These are phyloP conservation scores for Dunaliella primolecta DNA, from an alignment of 139 green algal genomes.

Conservation along the genomic window DNA sequence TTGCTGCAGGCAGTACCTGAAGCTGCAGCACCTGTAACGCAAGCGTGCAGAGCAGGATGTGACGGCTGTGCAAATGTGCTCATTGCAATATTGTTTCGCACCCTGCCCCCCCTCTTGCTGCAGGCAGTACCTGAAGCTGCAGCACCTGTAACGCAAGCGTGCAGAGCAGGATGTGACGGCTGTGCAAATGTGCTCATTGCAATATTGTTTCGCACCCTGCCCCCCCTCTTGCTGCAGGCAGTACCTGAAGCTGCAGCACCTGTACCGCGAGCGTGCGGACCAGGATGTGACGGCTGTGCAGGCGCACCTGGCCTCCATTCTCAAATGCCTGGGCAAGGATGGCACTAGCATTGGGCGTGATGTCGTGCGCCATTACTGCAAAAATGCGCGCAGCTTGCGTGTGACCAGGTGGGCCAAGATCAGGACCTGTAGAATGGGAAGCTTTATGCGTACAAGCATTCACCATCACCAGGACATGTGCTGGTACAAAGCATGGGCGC, in stretches of 20 bases:
- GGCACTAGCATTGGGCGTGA: slow-evolving; percentile 40
- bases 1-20: slow-evolving; percentile 72
- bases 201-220: too few relatives aligned
- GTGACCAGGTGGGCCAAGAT: slow-evolving; percentile 53
- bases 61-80: slow-evolving; percentile 59
- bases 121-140: slow-evolving; percentile 78
- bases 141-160: slow-evolving; percentile 78
- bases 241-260: slow-evolving; percentile 80
- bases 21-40: slow-evolving; percentile 83
- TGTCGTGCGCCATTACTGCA: slow-evolving; percentile 72
- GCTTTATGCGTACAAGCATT: too few relatives aligned
- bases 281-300: slow-evolving; percentile 67
- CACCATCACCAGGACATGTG: too few relatives aligned
- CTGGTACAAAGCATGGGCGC: too few relatives aligned
- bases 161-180: slow-evolving; percentile 68
- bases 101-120: too few relatives aligned
- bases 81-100: too few relatives aligned
- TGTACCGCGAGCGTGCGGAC: slow-evolving; percentile 82
- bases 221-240: too few relatives aligned
- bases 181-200: slow-evolving; percentile 64
- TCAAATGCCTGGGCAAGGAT: slow-evolving; percentile 49
- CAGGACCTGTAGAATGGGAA: too few relatives aligned
- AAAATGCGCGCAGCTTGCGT: slow-evolving; percentile 74
- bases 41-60: slow-evolving; percentile 70
- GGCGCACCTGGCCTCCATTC: slow-evolving; percentile 49